Conservation (phyloP, 2,329 filamentous ascomycete species). For the Ophiostoma himal-ulmi region DNA sequence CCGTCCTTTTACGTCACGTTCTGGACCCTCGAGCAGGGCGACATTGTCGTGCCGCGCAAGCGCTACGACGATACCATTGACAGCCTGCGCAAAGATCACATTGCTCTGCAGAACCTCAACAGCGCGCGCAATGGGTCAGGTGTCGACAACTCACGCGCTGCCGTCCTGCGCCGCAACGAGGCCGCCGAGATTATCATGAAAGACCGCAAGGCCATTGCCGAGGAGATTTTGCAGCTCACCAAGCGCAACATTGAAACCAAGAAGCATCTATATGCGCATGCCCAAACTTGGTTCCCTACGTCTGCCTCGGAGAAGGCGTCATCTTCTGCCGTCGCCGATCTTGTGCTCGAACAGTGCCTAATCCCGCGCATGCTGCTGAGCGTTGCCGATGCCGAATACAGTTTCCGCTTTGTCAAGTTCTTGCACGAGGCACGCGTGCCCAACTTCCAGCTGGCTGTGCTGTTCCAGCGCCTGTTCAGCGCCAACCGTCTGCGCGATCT, state of each 20-base stretch:
- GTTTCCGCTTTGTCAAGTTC: constrained; percentile 78
- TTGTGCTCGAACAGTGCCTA: constrained; percentile 83
- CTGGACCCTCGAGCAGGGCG: constrained; percentile 81
- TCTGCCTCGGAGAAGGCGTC: constrained; percentile 44
- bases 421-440: constrained; percentile 79
- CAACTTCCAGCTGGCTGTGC: constrained; percentile 77
- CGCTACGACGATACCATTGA: constrained; percentile 74
- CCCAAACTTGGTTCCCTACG: constrained; percentile 67
- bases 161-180: constrained; percentile 60
- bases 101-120: constrained; percentile 58
- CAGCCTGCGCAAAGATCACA: constrained; percentile 60
- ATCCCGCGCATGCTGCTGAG: constrained; percentile 82
- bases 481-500: constrained; percentile 73
- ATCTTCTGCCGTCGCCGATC: constrained; percentile 62
- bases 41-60: constrained; percentile 68
- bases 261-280: constrained; percentile 66
- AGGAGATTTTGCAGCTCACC: constrained; percentile 69
- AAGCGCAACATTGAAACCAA: constrained; percentile 62
- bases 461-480: constrained; percentile 79
- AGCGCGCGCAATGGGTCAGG: constrained; percentile 34
- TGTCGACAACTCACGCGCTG: constrained; percentile 63
- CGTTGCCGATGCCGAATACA: constrained; percentile 80
- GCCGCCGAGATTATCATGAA: constrained; percentile 65
- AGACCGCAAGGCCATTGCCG: constrained; percentile 62
- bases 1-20: constrained; percentile 83